A percentile compares a stretch with the other conserved stretches of the same genome.
Conservation (phyloP, 164 flowering plant genomes). For the Dillenia turbinata region DNA sequence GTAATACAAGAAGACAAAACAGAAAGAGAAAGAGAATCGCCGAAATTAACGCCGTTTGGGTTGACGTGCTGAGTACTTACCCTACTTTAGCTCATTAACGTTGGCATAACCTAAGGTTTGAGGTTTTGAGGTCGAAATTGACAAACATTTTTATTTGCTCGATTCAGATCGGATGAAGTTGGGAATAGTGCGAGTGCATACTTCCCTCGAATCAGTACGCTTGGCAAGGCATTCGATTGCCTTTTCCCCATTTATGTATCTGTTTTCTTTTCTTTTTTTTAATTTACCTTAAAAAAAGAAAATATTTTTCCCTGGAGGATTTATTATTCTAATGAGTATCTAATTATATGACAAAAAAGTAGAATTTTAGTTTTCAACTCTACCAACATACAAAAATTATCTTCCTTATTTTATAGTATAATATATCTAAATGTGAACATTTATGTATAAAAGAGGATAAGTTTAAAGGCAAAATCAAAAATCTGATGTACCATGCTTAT, state of each 20-base stretch:
- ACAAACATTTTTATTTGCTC: not conserved
- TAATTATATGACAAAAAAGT: too few relatives aligned
- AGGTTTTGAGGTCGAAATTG: slow-evolving; percentile 7
- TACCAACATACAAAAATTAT: too few relatives aligned
- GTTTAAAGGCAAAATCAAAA: too few relatives aligned
- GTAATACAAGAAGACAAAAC: slow-evolving; percentile 24
- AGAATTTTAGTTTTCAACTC: too few relatives aligned
- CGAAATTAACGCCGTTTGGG: slow-evolving; percentile 56
- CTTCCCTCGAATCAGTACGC: not conserved
- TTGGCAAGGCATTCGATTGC: not conserved
- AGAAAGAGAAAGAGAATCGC: slow-evolving; percentile 35
- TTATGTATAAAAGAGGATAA: too few relatives aligned
- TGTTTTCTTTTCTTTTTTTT: too few relatives aligned
- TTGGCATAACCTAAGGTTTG: slow-evolving; percentile 8
- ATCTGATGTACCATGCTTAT: too few relatives aligned
- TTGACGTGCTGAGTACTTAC: slow-evolving; percentile 25
- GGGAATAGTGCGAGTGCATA: not conserved
- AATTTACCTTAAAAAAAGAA: too few relatives aligned
- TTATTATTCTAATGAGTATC: too few relatives aligned
- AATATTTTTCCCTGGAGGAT: too few relatives aligned
- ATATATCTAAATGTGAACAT: too few relatives aligned
- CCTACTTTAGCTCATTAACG: slow-evolving; percentile 11
- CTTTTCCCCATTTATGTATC: not conserved
- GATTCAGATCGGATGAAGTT: not conserved
- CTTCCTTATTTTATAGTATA: too few relatives aligned